Evolutionary conservation across 2,329 filamentous ascomycete genomes (phyloP).

Genomic region (Fusarium sp.): DNA sequence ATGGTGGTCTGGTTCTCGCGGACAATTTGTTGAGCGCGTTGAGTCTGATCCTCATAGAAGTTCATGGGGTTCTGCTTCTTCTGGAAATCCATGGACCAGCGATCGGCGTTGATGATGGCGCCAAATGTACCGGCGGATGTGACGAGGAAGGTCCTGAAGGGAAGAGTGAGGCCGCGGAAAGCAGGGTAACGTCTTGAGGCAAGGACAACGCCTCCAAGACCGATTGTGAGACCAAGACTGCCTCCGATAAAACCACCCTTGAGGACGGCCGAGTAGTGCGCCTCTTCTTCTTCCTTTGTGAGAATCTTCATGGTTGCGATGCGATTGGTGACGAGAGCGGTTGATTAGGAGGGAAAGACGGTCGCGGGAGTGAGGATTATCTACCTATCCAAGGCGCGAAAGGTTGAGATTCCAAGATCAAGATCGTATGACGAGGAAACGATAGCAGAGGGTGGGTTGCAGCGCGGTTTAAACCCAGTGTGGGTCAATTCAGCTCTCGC

Average conservation of each 20-base stretch:
- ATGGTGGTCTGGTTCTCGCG: constrained; percentile 66
- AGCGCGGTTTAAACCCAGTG: constrained; percentile 36
- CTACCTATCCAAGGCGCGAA: constrained; percentile 2
- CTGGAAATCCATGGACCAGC: constrained; percentile 73
- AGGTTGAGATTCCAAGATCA: constrained; percentile 19
- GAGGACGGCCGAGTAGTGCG: constrained; percentile 84
- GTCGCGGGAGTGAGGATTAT: constrained; percentile 4
- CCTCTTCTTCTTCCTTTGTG: constrained; percentile 90
- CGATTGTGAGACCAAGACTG: constrained; percentile 72
- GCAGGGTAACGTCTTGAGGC: constrained; percentile 78
- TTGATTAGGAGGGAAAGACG: neutral
- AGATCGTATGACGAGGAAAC: constrained; percentile 37
- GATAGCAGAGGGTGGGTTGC: constrained; percentile 30
- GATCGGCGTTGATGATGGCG: constrained; percentile 90
- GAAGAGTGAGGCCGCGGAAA: constrained; percentile 85
- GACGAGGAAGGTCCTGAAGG: constrained; percentile 90
- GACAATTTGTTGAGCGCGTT: constrained; percentile 65
- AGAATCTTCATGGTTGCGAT: constrained; percentile 85
- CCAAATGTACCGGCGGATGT: constrained; percentile 84
- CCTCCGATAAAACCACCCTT: constrained; percentile 83
- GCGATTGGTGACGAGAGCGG: constrained; percentile 28
- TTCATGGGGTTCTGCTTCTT: constrained; percentile 73
- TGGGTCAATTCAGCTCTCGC: constrained; percentile 30
- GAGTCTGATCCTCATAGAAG: constrained; percentile 72
- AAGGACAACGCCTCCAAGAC: constrained; percentile 73